Percentiles rank a stretch among this genome's conserved stretches.
Conservation (phyloP, 805 yeast species). For the Pichia nanzhaoensis region DNA sequence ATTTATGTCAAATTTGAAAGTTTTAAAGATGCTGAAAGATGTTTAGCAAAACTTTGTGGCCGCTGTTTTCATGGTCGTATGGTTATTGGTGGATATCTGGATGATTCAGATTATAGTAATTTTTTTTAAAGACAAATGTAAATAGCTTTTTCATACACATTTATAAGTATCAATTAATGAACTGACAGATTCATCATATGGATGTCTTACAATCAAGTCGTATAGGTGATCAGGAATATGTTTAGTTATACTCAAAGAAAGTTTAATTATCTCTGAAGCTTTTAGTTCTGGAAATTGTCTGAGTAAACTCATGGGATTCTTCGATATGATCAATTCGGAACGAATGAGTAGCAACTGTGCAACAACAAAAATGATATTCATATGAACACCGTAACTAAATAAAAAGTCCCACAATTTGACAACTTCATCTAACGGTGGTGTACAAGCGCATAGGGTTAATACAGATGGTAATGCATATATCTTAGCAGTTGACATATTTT, state of each 20-base stretch:
- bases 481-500: slow-evolving; percentile 71
- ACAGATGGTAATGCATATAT: slow-evolving; percentile 83
- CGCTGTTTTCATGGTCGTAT: slow-evolving; percentile 60
- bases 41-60: slow-evolving; percentile 55
- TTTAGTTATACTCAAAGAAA: slow-evolving; percentile 74
- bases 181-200: slow-evolving; percentile 41
- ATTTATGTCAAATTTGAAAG: slow-evolving; percentile 60
- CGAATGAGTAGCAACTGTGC: slow-evolving; percentile 75
- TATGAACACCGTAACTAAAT: slow-evolving; percentile 85
- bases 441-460: slow-evolving; percentile 79
- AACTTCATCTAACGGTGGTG: slow-evolving; percentile 74
- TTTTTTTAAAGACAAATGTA: background rate
- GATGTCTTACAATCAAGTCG: slow-evolving; percentile 56
- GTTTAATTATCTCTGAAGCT: slow-evolving; percentile 66
- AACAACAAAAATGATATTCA: slow-evolving; percentile 77
- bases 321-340: slow-evolving; percentile 48
- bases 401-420: slow-evolving; percentile 82
- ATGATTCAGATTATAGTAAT: slow-evolving; percentile 51
- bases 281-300: slow-evolving; percentile 67
- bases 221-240: slow-evolving; percentile 63
- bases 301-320: slow-evolving; percentile 68
- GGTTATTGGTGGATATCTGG: slow-evolving; percentile 56
- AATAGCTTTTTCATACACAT: background rate
- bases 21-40: slow-evolving; percentile 44
- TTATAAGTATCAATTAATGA: slow-evolving; percentile 21